phyloP scores from a whole-genome alignment of 768 basidiomycete genomes.

The Leccinum incarnatum region DNA sequence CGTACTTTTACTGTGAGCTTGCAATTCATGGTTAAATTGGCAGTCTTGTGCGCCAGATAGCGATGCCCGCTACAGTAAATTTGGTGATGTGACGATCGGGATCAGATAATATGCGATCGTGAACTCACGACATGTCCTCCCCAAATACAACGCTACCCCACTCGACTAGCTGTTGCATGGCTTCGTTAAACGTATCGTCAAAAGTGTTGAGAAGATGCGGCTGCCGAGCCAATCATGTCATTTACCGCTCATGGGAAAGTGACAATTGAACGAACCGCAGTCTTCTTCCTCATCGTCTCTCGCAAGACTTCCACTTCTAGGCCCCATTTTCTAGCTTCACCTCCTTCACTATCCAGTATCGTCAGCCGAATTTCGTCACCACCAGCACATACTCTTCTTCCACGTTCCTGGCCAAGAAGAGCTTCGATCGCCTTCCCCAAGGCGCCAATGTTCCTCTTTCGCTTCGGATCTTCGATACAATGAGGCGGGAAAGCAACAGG shows the following conservation, averaged over 20 bases:
- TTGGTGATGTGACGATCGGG: constrained; percentile 21
- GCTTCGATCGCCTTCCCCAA: constrained; percentile 73
- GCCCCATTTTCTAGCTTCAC: constrained; percentile 79
- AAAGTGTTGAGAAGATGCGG: constrained; percentile 54
- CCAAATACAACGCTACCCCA: constrained; percentile 72
- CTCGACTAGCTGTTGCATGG: constrained; percentile 70
- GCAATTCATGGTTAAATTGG: constrained; percentile 67
- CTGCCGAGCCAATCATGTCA: constrained; percentile 37
- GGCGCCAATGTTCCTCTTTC: constrained; percentile 69
- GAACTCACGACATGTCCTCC: constrained; percentile 60
- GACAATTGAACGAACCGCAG: constrained; percentile 42
- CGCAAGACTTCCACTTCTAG: constrained; percentile 56
- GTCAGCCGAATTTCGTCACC: constrained; percentile 31
- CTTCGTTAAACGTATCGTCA: constrained; percentile 74
- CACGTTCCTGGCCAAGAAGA: constrained; percentile 59
- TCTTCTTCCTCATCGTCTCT: constrained; percentile 55
- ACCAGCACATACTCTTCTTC: constrained; percentile 62
- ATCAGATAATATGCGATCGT: constrained; percentile 25
- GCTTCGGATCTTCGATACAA: constrained; percentile 74
- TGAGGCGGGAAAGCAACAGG: constrained; percentile 72
- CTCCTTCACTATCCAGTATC: constrained; percentile 48
- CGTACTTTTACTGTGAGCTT: constrained; percentile 61
- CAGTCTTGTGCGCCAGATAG: constrained; percentile 72
- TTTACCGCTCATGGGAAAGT: constrained; percentile 7
- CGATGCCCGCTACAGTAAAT: constrained; percentile 55